A percentile compares a stretch with the other conserved stretches of the same genome.
phyloP scores from a whole-genome alignment of 2,329 filamentous ascomycete species.

The Talaromyces rugulosus region DNA sequence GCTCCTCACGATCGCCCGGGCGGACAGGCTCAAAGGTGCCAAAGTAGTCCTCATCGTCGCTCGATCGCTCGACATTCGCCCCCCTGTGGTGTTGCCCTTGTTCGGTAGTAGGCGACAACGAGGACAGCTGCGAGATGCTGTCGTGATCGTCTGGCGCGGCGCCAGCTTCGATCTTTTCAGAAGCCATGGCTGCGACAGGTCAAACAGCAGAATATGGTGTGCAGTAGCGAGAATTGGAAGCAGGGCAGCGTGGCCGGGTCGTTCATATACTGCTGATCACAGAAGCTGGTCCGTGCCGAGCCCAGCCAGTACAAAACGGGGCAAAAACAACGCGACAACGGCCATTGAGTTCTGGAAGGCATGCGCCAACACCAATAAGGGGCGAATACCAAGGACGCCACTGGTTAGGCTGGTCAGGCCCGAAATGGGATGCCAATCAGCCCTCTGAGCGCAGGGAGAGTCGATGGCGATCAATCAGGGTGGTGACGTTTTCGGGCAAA shows the following conservation, averaged over 20 bases:
- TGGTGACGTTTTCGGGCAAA: neutral
- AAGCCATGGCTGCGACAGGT: conserved; percentile 1
- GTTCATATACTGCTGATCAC: neutral
- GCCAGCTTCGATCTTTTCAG: neutral
- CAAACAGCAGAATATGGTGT: neutral
- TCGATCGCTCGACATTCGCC: neutral
- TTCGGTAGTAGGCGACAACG: neutral
- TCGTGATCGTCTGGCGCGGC: neutral
- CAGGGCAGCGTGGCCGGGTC: neutral
- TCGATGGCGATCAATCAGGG: neutral
- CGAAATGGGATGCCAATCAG: neutral
- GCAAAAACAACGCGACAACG: neutral
- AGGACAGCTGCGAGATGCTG: neutral
- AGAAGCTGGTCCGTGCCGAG: neutral
- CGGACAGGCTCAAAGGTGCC: conserved; percentile 9
- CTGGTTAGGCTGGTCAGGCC: neutral
- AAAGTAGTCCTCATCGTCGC: conserved; percentile 6
- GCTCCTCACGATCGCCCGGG: conserved; percentile 11
- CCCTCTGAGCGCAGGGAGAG: neutral
- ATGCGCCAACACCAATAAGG: neutral
- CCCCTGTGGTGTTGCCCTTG: neutral
- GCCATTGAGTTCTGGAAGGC: neutral
- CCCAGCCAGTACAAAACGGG: neutral
- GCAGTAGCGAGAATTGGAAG: neutral
- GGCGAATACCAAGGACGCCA: neutral